Base-by-base conservation (phyloP, 768 basidiomycete species). In the Russula emetica region DNA sequence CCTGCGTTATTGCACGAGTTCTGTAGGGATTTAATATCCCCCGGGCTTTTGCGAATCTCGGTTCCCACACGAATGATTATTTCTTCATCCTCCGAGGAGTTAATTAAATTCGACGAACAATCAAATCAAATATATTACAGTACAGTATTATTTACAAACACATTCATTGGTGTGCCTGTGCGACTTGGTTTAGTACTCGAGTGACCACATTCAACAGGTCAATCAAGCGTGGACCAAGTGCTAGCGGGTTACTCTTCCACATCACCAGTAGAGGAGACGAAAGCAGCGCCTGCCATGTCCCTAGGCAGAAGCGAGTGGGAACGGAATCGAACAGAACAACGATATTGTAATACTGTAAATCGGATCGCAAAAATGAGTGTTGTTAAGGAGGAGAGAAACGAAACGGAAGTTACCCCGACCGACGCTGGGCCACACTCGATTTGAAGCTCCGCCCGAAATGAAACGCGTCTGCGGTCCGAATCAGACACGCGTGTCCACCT, bases 141-240 rank as follows among this genome's bases (percentile, higher is more conserved):
- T 13, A 36, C 13, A 36, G 10, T 47, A 36, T 51, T 50, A 62
- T 56, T 42, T 6, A 18, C 18, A 22, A 22, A 22, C n/a, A 45
- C 22, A 14, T 24, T 2, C 5, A 32, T n/a, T 34, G 24, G 49
- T 49, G 40, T 28, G 63, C 22, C 49, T 64, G 76, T 82, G 77
- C 85, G 69, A 77, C 84, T 75, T 74, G 79, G 81, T 77, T 86
- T 88, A 89, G 87, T 89, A 87, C 87, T 88, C 86, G 82, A 84
- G 82, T 81, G 81, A 70, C 84, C 87, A 88, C 75, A 60, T 64
- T 61, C 62, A 70, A 72, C 71, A 79, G 78, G 80, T 72, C 82
- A 82, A 78, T 83, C 86, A 84, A 90, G 87, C 80, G 87, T 89
- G 87, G 87, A 89, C 83, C 82, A 79, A 75, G 83, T 76, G 74